Conservation (phyloP, 331 rosid genomes). For the Spiraea crenata region DNA sequence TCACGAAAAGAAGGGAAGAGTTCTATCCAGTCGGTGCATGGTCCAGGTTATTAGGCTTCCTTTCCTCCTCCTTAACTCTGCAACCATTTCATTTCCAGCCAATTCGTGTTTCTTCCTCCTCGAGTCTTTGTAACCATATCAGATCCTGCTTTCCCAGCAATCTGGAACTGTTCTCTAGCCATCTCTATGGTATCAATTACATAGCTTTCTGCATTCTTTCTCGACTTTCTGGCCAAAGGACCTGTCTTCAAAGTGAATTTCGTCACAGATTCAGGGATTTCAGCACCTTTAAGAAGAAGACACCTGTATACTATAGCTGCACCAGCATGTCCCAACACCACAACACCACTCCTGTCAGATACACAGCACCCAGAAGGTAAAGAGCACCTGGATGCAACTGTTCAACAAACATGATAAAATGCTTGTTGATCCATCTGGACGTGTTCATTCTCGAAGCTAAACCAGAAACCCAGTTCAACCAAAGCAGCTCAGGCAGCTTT, state of each 20-base stretch:
- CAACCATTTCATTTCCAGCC: conserved; percentile 49
- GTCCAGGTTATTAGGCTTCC: conserved; percentile 10
- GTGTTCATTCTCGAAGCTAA: conserved; percentile 80
- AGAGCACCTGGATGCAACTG: conserved; percentile 97
- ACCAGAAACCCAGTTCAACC: conserved; percentile 71
- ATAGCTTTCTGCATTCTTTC: conserved; percentile 37
- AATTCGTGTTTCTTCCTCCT: conserved; percentile 64
- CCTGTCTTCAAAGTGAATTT: conserved; percentile 50
- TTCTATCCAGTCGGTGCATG: neutral
- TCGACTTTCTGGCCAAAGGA: conserved; percentile 36
- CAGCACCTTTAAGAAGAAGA: conserved; percentile 85
- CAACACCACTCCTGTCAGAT: conserved; percentile 80
- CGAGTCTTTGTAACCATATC: conserved; percentile 82
- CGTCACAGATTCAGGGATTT: conserved; percentile 57
- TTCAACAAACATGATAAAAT: conserved; percentile 82
- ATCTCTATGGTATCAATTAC: conserved; percentile 57
- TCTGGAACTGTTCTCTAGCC: conserved; percentile 73
- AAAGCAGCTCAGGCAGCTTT: conserved; percentile 81
- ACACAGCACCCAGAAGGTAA: conserved; percentile 84
- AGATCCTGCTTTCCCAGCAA: conserved; percentile 77
- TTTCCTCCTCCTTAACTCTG: conserved; percentile 55
- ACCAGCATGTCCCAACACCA: conserved; percentile 97
- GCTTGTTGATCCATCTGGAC: conserved; percentile 88
- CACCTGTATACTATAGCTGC: conserved; percentile 93
- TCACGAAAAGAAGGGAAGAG: neutral